phyloP scores from a whole-genome alignment of 176 grass and related monocot species.

The Oryza brachyantha region DNA sequence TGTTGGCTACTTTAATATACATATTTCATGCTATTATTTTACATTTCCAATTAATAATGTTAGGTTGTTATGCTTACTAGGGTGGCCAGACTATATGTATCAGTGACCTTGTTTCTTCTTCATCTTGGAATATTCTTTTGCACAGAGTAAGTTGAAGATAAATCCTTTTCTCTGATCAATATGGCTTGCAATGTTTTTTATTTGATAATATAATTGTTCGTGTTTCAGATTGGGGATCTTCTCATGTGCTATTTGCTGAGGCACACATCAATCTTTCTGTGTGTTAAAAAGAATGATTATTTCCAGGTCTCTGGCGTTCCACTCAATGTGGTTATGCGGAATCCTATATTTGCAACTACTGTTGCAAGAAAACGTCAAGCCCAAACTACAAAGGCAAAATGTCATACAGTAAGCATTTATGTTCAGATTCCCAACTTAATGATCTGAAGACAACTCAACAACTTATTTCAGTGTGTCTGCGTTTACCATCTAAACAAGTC shows the following conservation, averaged over 20 bases:
- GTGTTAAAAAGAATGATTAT: constrained; percentile 38
- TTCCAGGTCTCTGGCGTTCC: constrained; percentile 43
- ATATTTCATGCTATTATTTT: neutral
- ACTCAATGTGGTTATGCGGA: constrained; percentile 31
- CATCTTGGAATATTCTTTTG: constrained; percentile 49
- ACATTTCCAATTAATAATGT: constrained; percentile 12
- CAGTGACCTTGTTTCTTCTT: constrained; percentile 29
- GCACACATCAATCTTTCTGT: constrained; percentile 38
- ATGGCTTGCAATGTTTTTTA: neutral
- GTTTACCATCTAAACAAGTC: neutral
- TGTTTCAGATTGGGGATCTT: constrained; percentile 51
- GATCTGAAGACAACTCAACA: neutral
- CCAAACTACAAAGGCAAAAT: constrained; percentile 7
- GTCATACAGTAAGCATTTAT: constrained; percentile 31
- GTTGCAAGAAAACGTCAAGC: constrained; percentile 5
- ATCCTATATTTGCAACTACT: neutral
- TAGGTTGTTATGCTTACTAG: constrained; percentile 14
- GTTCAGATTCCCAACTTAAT: neutral
- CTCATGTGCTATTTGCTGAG: constrained; percentile 52
- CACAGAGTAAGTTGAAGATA: constrained; percentile 30
- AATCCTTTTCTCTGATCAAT: neutral
- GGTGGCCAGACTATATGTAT: constrained; percentile 18
- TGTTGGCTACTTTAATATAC: neutral
- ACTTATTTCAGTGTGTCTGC: neutral
- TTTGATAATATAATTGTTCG: constrained; percentile 11